phyloP scores from a whole-genome alignment of 2,329 filamentous ascomycete species.

The Sclerotinia nivalis region DNA sequence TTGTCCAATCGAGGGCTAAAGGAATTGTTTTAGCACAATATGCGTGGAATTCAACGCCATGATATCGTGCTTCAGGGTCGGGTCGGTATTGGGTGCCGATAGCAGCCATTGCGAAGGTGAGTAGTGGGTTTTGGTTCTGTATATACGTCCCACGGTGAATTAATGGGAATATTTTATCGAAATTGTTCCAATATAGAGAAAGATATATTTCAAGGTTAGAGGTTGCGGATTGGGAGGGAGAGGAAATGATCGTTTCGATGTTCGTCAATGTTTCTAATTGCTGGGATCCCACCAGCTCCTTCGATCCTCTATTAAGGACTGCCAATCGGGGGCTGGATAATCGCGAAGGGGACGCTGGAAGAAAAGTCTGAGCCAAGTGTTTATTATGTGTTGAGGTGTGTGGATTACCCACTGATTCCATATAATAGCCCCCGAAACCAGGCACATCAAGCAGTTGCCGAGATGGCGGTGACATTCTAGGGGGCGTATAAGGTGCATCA shows the following conservation, averaged over 20 bases:
- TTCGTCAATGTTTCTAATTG: slow-evolving; percentile 30
- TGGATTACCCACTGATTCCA: slow-evolving; percentile 43
- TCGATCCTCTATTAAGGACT: slow-evolving; percentile 33
- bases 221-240: slow-evolving; percentile 27
- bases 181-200: slow-evolving; percentile 37
- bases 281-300: slow-evolving; percentile 30
- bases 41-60: slow-evolving; percentile 37
- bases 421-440: slow-evolving; percentile 33
- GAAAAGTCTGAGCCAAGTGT: slow-evolving; percentile 38
- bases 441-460: slow-evolving; percentile 38
- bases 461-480: slow-evolving; percentile 34
- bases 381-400: slow-evolving; percentile 38
- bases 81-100: slow-evolving; percentile 40
- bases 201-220: slow-evolving; percentile 35
- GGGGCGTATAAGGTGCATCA: slow-evolving; percentile 35
- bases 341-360: slow-evolving; percentile 36
- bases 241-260: slow-evolving; percentile 24
- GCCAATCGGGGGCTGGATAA: slow-evolving; percentile 37
- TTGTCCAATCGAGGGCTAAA: slow-evolving; percentile 33
- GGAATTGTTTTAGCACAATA: slow-evolving; percentile 36
- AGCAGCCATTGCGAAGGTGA: slow-evolving; percentile 38
- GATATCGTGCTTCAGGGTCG: slow-evolving; percentile 34
- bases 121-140: slow-evolving; percentile 30
- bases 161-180: slow-evolving; percentile 36
- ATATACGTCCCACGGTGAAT: slow-evolving; percentile 38